phyloP scores from a whole-genome alignment of 768 basidiomycete genomes.

The Suillus discolor region DNA sequence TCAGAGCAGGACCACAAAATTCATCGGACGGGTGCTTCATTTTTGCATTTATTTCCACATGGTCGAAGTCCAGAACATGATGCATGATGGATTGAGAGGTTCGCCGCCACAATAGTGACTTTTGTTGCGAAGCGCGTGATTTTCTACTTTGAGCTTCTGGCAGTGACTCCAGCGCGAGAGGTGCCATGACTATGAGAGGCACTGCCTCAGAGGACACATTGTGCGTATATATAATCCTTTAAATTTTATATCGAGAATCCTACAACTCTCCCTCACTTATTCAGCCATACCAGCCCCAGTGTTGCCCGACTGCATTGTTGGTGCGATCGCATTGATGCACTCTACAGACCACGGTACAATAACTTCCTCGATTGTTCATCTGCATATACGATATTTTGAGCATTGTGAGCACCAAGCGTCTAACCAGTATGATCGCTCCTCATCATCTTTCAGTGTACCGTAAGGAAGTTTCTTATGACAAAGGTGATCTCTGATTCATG shows the following conservation, averaged over 20 bases:
- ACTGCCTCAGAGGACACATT: not conserved
- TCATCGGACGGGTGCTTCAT: not conserved
- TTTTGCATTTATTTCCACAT: not conserved
- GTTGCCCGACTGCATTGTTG: too few relatives aligned
- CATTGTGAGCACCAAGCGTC: conserved; percentile 4
- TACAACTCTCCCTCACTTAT: not conserved
- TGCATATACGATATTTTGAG: conserved; percentile 16
- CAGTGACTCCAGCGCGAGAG: not conserved
- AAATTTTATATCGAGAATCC: not conserved
- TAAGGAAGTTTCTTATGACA: not conserved
- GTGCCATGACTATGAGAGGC: not conserved
- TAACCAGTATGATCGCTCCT: not conserved
- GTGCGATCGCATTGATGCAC: not conserved
- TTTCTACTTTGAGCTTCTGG: not conserved
- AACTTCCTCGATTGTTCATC: too few relatives aligned
- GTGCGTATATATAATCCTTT: not conserved
- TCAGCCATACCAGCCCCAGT: not conserved
- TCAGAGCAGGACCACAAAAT: not conserved
- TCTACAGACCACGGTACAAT: not conserved
- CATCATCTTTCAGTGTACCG: not conserved
- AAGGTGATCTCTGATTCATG: not conserved
- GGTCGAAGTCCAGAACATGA: not conserved
- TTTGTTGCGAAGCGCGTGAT: not conserved
- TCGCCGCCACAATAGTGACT: not conserved
- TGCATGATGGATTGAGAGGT: not conserved